phyloP scores from a whole-genome alignment of 129 eudicot species.

The Arctium minus region DNA sequence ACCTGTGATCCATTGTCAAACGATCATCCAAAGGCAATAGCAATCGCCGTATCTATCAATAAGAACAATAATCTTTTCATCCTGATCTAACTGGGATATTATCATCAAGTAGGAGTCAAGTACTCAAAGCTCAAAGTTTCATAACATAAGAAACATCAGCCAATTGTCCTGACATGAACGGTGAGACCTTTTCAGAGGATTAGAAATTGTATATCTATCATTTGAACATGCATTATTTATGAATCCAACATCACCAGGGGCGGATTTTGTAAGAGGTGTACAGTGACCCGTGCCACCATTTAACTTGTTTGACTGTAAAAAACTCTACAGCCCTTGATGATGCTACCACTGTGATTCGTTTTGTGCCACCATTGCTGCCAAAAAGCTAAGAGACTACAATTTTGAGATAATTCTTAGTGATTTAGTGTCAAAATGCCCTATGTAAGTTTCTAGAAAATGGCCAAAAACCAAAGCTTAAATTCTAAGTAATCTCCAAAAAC shows the following conservation, averaged over 20 bases:
- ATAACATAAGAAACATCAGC: not conserved
- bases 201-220: not conserved
- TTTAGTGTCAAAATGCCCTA: no score
- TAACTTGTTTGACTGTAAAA: no score
- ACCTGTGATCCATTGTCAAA: not conserved
- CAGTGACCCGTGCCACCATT: no score
- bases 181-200: not conserved
- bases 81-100: not conserved
- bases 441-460: no score
- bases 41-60: not conserved
- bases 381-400: no score
- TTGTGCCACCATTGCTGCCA: no score
- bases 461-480: no score
- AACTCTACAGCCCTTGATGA: no score
- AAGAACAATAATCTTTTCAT: not conserved
- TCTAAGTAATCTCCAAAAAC: not conserved
- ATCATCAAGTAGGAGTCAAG: not conserved
- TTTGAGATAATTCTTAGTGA: no score
- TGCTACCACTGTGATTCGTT: no score
- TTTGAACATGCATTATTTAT: not conserved
- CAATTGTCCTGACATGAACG: not conserved
- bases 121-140: not conserved
- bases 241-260: no score
- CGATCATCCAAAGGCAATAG: not conserved
- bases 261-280: no score